Conservation (phyloP, 148 eudicot genomes). For the Chenopodium album region DNA sequence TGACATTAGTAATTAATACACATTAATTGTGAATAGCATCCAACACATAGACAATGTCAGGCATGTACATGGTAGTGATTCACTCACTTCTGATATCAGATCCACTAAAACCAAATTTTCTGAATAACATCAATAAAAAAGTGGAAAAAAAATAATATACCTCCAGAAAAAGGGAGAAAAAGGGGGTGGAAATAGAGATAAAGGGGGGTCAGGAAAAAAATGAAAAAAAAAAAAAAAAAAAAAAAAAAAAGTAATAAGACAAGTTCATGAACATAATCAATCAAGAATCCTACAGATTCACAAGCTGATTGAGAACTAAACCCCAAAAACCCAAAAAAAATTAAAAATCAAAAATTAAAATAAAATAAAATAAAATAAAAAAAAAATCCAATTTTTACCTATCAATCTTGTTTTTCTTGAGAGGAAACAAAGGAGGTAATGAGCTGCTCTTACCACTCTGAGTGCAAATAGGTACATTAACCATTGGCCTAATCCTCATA, state of each 20-base stretch:
- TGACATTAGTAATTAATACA: slow-evolving; percentile 28
- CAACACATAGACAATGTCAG: slow-evolving; percentile 38
- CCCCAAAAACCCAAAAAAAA: slow-evolving; percentile 1
- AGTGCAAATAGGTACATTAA: slow-evolving; percentile 75
- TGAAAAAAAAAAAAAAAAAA: background rate
- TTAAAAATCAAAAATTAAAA: background rate
- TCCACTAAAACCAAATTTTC: slow-evolving; percentile 17
- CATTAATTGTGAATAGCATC: slow-evolving; percentile 34
- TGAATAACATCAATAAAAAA: slow-evolving; percentile 9
- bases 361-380: background rate
- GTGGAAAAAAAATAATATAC: background rate
- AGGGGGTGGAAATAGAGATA: background rate
- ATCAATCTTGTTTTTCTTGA: slow-evolving; percentile 50
- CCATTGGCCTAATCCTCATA: slow-evolving; percentile 74
- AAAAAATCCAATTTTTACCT: slow-evolving; percentile 30
- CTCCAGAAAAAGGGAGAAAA: slow-evolving; percentile 5
- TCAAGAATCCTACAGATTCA: slow-evolving; percentile 29
- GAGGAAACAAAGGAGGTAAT: slow-evolving; percentile 61
- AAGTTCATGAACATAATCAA: slow-evolving; percentile 19
- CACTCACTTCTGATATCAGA: slow-evolving; percentile 21
- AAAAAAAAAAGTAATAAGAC: background rate
- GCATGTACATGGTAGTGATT: slow-evolving; percentile 29
- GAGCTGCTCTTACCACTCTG: slow-evolving; percentile 41
- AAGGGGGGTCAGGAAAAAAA: slow-evolving; percentile 8
- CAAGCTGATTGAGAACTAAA: slow-evolving; percentile 18